Evolutionary conservation across 2,329 filamentous ascomycete species (phyloP).

Genomic region (Phyllosticta paracitricarpa): DNA sequence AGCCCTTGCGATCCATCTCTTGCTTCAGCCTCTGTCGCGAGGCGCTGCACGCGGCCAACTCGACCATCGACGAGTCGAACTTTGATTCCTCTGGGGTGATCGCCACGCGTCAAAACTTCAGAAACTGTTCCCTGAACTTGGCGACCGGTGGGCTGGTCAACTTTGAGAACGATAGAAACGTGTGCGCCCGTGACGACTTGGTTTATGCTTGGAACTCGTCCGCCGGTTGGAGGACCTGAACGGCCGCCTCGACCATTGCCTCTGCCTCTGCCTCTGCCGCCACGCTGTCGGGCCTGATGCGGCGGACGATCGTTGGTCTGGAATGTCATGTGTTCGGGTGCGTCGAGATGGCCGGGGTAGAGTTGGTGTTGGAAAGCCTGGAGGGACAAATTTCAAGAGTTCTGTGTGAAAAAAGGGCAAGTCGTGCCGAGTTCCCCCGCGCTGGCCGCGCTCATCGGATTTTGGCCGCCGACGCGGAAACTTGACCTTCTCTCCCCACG

Average conservation of each 20-base stretch:
- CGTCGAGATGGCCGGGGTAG: not conserved
- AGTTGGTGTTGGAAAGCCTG: not conserved
- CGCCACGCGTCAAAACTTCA: constrained; percentile 59
- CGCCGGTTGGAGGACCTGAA: not conserved
- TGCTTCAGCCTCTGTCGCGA: constrained; percentile 29
- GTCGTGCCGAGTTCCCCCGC: constrained; percentile 10
- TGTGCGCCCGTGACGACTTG: constrained; percentile 50
- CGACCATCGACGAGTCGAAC: constrained; percentile 62
- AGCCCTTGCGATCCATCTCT: constrained; percentile 17
- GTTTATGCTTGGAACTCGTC: constrained; percentile 18
- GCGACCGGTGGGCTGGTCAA: constrained; percentile 63
- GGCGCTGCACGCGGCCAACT: constrained; percentile 62
- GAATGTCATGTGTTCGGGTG: not conserved
- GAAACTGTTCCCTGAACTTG: constrained; percentile 58
- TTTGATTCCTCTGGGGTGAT: constrained; percentile 72
- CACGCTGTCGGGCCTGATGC: not conserved
- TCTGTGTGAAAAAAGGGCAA: not conserved
- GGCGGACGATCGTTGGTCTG: not conserved
- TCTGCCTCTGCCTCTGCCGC: constrained; percentile 3
- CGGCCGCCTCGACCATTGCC: not conserved
- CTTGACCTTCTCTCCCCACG: not conserved
- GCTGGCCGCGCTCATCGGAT: not conserved
- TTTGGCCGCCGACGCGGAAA: constrained; percentile 5
- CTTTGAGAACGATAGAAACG: constrained; percentile 67
- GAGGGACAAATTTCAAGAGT: not conserved